Percentiles rank a stretch among this genome's conserved stretches.
These are phyloP conservation scores for Colletotrichum godetiae DNA, from an alignment of 2,329 filamentous ascomycete species.

Conservation along the genomic window DNA sequence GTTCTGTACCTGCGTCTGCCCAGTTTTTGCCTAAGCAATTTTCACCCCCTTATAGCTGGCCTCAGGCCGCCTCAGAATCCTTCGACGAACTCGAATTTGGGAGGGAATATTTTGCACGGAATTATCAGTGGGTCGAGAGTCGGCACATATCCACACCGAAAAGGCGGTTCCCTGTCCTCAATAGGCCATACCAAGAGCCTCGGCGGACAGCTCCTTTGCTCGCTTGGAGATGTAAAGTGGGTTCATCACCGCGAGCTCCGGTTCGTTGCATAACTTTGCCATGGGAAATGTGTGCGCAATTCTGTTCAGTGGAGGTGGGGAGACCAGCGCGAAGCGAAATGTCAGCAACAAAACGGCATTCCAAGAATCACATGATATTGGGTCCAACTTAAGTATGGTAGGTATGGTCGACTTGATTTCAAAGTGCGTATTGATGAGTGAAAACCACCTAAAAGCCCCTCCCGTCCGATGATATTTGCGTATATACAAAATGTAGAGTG, in stretches of 20 bases:
- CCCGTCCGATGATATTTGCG: conserved; percentile 1
- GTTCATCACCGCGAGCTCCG: background rate
- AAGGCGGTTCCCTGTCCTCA: background rate
- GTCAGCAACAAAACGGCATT: background rate
- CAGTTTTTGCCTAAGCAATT: background rate
- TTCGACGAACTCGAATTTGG: background rate
- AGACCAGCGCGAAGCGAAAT: background rate
- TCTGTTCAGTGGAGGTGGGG: background rate
- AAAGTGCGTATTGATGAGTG: background rate
- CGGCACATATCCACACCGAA: background rate
- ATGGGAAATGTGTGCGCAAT: background rate
- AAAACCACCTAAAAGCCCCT: background rate
- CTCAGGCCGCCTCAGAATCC: background rate
- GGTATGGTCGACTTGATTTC: background rate
- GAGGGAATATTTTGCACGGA: background rate
- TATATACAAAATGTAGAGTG: conserved; percentile 14
- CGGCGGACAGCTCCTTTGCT: conserved; percentile 3
- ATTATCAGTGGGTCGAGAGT: background rate
- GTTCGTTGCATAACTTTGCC: background rate
- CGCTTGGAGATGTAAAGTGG: conserved; percentile 12
- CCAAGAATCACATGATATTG: background rate
- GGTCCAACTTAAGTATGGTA: background rate
- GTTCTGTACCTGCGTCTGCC: conserved; percentile 31
- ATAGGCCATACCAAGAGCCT: background rate
- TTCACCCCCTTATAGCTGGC: background rate